Evolutionary conservation across 176 grass and related monocot species (phyloP), one percentile per base, ranked within the genome.

Genomic region (Neostapfia colusana): DNA sequence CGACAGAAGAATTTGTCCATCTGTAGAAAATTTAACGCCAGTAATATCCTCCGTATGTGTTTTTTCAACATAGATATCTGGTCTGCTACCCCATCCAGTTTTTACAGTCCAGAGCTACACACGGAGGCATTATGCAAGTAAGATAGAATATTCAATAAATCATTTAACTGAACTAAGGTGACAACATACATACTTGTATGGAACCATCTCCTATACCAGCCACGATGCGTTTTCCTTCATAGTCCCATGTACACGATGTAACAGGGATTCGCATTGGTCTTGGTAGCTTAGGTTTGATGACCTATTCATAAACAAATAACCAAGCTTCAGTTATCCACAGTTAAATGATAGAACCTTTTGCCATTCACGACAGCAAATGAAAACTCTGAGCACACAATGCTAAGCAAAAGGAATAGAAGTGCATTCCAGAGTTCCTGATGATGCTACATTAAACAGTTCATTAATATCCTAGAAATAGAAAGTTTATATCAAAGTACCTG

Each of bases 41-140:
- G 95, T 98, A 53, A 98, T 98, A 83, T 98, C 95, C 78, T 98
- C 91, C 55, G 37, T 65, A 81, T 98, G 95, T 71, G 91, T 85
- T 80, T 94, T 88, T 18, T 84, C 89, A 54, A 92, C 84, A 82
- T 98, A 79, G 50, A 98, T 92, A 81, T 98, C 95, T 77, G 95
- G 95, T 86, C 91, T 94, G 72, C 95, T 98, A 79, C 95, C 95
- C 95, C 95, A 98, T 73, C 95, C 95, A 71, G 89, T 83, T 81
- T 98, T 98, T 78, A 98, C 86, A 46, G 83, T 98, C 95, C 95
- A 98, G 44, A 98, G 13, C 95, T 98, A 81, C 35, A 89, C 59
- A 18, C 81, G 23, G 43, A 78, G 10, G 72, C 57, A 43, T 24
- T 18, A 73, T 73, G 62, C 25, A 34, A 31, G 31, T 40, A 57